Evolutionary conservation across 345 rosid species (phyloP).

Genomic region (Ailanthus altissimus): DNA sequence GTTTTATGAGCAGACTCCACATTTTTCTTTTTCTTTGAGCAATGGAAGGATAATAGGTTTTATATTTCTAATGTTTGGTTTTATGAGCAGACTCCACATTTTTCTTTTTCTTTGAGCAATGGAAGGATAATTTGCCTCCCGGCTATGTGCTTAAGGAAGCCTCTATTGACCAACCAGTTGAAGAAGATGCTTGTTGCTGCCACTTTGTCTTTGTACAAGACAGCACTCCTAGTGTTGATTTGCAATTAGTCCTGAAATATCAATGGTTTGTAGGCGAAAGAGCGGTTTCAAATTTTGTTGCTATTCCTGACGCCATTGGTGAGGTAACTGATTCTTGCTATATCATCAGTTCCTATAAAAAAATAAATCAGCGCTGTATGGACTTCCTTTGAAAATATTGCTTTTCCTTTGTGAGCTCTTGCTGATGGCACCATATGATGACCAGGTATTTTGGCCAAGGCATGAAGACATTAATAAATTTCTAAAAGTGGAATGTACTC

Average conservation of each 20-base stretch:
- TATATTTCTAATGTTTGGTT: constrained; percentile 18
- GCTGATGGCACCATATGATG: constrained; percentile 23
- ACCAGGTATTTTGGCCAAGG: constrained; percentile 91
- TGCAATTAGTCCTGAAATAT: constrained; percentile 61
- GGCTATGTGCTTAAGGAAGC: constrained; percentile 83
- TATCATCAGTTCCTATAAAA: neutral
- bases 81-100: constrained; percentile 72
- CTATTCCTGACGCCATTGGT: constrained; percentile 68
- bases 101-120: constrained; percentile 73
- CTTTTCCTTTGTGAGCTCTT: constrained; percentile 8
- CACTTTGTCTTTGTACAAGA: constrained; percentile 72
- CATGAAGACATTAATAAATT: constrained; percentile 74
- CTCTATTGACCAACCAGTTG: constrained; percentile 81
- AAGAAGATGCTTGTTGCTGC: constrained; percentile 86
- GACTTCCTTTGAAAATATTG: neutral
- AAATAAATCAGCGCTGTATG: neutral
- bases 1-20: constrained; percentile 66
- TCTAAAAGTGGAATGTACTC: constrained; percentile 79
- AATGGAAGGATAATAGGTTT: constrained; percentile 79
- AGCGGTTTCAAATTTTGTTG: constrained; percentile 66
- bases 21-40: constrained; percentile 72
- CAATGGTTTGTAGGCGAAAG: constrained; percentile 88
- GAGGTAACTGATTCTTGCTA: constrained; percentile 56
- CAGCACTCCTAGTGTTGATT: constrained; percentile 47
- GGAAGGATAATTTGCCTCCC: constrained; percentile 76